Percentiles rank a stretch among this genome's conserved stretches.
Evolutionary conservation across 441 rosid species (phyloP).

Genomic region (Adansonia grandidieri): DNA sequence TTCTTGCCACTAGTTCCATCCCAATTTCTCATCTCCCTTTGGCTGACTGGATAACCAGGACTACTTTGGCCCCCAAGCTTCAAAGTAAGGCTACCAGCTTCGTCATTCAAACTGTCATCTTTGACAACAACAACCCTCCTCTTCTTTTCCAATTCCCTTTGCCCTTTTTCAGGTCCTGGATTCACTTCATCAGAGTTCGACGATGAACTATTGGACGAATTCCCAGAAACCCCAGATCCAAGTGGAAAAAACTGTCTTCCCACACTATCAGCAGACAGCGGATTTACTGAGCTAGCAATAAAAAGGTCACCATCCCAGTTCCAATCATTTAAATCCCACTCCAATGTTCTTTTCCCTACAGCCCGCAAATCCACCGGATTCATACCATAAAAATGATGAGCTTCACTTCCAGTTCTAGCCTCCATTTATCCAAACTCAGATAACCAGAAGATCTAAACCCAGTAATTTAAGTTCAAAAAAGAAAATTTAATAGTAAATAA

Average conservation of each 20-base stretch:
- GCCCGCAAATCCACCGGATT: constrained; percentile 50
- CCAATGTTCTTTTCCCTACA: constrained; percentile 66
- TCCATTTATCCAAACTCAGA: constrained; percentile 56
- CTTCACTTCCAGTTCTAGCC: constrained; percentile 69
- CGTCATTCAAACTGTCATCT: constrained; percentile 49
- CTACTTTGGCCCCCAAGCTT: constrained; percentile 68
- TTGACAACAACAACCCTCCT: constrained; percentile 70
- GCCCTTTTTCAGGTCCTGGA: constrained; percentile 48
- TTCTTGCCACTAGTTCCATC: constrained; percentile 71
- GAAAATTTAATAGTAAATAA: constrained; percentile 18
- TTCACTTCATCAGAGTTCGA: constrained; percentile 85
- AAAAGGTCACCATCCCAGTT: constrained; percentile 99
- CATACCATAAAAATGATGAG: constrained; percentile 51
- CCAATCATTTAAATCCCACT: constrained; percentile 97
- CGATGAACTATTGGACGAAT: constrained; percentile 76
- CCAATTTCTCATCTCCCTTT: constrained; percentile 39
- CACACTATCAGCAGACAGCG: constrained; percentile 40
- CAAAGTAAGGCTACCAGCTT: constrained; percentile 60
- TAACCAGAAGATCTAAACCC: constrained; percentile 30
- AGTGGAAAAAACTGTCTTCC: constrained; percentile 65
- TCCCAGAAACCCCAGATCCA: constrained; percentile 47
- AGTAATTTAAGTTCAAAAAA: constrained; percentile 23
- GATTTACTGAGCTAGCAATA: constrained; percentile 68
- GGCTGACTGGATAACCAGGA: constrained; percentile 46
- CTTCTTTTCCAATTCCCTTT: constrained; percentile 74